Evolutionary conservation across 2,329 filamentous ascomycete genomes (phyloP).

Genomic region (Ceratocystis cubensis): DNA sequence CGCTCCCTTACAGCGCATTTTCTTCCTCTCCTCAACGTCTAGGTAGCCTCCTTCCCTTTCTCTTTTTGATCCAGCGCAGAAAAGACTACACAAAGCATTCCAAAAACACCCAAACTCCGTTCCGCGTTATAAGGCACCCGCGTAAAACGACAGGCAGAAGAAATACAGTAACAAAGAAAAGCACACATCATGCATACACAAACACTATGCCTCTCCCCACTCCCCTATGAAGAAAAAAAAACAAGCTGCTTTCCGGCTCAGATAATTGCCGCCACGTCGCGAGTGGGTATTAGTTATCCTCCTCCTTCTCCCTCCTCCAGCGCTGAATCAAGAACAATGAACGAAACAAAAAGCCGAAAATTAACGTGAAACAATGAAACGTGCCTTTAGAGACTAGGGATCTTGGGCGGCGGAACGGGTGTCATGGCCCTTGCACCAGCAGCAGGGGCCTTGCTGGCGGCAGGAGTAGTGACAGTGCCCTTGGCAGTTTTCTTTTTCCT

Average conservation of each 20-base stretch:
- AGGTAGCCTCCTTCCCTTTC: background rate
- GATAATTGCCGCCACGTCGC: background rate
- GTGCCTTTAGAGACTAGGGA: background rate
- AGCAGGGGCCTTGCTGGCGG: background rate
- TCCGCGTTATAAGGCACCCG: background rate
- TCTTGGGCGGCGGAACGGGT: constrained; percentile 6
- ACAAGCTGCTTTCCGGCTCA: background rate
- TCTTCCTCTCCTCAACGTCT: background rate
- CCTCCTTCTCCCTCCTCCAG: background rate
- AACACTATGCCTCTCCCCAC: background rate
- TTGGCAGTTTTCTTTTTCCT: background rate
- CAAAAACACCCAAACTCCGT: constrained; percentile 9
- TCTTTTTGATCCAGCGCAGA: constrained; percentile 3
- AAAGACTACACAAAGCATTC: background rate
- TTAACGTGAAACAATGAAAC: background rate
- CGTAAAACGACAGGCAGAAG: background rate
- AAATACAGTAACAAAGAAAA: background rate
- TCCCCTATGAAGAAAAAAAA: background rate
- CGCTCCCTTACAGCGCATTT: too few species aligned
- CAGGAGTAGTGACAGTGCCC: background rate
- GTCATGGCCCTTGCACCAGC: background rate
- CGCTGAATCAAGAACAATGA: background rate
- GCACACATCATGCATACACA: background rate
- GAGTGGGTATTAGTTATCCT: constrained; percentile 1
- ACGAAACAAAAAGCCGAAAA: background rate